A percentile compares a stretch with the other conserved stretches of the same genome.
phyloP scores from a whole-genome alignment of 805 yeast species.

The Cyberlindnera misumaiensis region DNA sequence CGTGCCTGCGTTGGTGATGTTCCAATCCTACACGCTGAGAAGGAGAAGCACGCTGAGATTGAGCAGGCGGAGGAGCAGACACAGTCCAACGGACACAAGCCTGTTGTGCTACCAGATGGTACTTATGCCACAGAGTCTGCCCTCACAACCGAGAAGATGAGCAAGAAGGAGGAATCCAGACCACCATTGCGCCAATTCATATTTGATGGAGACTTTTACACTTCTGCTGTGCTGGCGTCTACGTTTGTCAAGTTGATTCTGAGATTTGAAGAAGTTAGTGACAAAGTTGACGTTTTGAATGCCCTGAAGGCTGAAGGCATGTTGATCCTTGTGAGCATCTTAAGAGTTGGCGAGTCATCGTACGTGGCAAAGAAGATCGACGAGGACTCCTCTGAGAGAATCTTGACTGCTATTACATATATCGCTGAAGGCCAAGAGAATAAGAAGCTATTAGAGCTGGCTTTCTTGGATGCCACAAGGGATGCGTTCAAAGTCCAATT shows the following conservation, averaged over 20 bases:
- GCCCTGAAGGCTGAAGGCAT: conserved; percentile 93
- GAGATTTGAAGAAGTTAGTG: conserved; percentile 55
- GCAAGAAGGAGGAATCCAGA: conserved; percentile 29
- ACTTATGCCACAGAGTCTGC: conserved; percentile 96
- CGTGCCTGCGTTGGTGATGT: conserved; percentile 83
- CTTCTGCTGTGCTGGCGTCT: conserved; percentile 81
- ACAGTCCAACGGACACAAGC: conserved; percentile 40
- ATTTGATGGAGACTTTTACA: conserved; percentile 82
- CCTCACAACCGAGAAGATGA: conserved; percentile 43
- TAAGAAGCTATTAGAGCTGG: conserved; percentile 41
- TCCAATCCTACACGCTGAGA: conserved; percentile 77
- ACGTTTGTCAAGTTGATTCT: conserved; percentile 84
- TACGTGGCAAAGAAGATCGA: conserved; percentile 72
- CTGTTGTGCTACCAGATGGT: conserved; percentile 95
- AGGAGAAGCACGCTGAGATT: conserved; percentile 34
- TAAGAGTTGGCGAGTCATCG: conserved; percentile 77
- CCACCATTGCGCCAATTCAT: conserved; percentile 80
- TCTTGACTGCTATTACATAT: conserved; percentile 77
- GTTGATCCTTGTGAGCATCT: conserved; percentile 83
- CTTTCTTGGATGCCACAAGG: conserved; percentile 83
- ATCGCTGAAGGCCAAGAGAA: conserved; percentile 57
- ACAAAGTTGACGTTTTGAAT: conserved; percentile 54
- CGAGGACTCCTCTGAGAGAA: conserved; percentile 95
- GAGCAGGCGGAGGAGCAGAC: conserved; percentile 26
- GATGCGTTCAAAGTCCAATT: conserved; percentile 75